Percentiles rank a stretch among this genome's conserved stretches.
These are phyloP conservation scores for Fusarium mangiferae DNA, from an alignment of 2,329 filamentous ascomycete genomes.

Conservation along the genomic window DNA sequence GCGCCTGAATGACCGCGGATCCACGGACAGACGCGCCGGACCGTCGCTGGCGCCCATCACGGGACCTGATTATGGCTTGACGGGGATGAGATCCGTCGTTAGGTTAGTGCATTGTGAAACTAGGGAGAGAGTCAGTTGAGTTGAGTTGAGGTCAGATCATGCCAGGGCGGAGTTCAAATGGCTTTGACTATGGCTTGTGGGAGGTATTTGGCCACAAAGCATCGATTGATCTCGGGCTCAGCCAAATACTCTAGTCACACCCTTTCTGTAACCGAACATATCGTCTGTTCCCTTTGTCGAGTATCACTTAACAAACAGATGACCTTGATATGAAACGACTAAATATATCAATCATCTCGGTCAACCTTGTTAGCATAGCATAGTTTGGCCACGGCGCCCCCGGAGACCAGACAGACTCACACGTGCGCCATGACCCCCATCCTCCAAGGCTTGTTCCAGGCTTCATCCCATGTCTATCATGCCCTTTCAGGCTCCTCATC, in stretches of 20 bases:
- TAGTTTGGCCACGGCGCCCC: conserved; percentile 3
- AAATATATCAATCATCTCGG: conserved; percentile 7
- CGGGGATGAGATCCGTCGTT: conserved; percentile 19
- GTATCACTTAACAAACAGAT: not conserved
- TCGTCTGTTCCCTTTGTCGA: not conserved
- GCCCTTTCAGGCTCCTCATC: conserved; percentile 1
- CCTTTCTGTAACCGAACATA: not conserved
- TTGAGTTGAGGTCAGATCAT: not conserved
- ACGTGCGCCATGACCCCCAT: conserved; percentile 35
- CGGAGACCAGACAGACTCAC: conserved; percentile 27
- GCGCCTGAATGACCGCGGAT: conserved; percentile 14
- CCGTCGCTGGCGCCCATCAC: conserved; percentile 35
- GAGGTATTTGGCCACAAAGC: not conserved
- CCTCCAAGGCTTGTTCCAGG: not conserved
- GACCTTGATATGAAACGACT: conserved; percentile 15
- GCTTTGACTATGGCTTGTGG: not conserved
- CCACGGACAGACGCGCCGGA: conserved; percentile 39
- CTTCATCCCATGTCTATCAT: conserved; percentile 28
- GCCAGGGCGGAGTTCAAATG: not conserved
- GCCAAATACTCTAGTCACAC: not conserved
- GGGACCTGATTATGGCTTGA: conserved; percentile 29
- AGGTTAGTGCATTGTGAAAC: conserved; percentile 5
- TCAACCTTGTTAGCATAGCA: conserved; percentile 18
- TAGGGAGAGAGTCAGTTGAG: conserved; percentile 6
- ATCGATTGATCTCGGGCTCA: not conserved